phyloP scores from a whole-genome alignment of 164 flowering plant genomes.

The Magnolia changhungtana region DNA sequence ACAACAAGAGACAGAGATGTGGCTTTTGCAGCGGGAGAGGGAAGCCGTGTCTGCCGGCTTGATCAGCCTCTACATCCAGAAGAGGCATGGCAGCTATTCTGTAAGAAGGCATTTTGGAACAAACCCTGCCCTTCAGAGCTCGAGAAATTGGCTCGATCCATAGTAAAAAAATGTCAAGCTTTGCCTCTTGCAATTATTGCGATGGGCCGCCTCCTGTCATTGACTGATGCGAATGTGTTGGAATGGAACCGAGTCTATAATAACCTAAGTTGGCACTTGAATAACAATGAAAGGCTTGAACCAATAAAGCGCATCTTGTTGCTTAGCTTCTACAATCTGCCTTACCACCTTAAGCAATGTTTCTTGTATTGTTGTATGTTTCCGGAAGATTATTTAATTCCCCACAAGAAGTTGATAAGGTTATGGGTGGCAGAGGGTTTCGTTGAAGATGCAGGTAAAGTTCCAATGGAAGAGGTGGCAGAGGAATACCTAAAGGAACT shows the following conservation, averaged over 20 bases:
- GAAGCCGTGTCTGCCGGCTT: not conserved
- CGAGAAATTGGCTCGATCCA: not conserved
- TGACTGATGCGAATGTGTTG: not conserved
- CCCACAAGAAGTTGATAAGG: slow-evolving; percentile 6
- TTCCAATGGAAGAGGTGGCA: slow-evolving; percentile 10
- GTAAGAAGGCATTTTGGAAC: slow-evolving; percentile 16
- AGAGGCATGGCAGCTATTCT: slow-evolving; percentile 30
- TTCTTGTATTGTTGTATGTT: slow-evolving; percentile 24
- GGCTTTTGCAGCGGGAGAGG: not conserved
- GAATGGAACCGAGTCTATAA: slow-evolving; percentile 2
- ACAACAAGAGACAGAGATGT: not conserved
- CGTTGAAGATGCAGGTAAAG: not conserved
- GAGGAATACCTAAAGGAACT: slow-evolving; percentile 17
- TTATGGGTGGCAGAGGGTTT: slow-evolving; percentile 30
- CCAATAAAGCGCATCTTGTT: not conserved
- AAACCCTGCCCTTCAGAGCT: slow-evolving; percentile 4
- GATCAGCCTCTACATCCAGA: slow-evolving; percentile 5
- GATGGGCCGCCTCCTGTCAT: slow-evolving; percentile 10
- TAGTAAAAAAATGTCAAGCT: slow-evolving; percentile 16
- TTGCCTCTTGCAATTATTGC: slow-evolving; percentile 23
- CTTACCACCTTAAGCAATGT: slow-evolving; percentile 13
- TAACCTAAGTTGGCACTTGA: not conserved
- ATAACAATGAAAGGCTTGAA: not conserved
- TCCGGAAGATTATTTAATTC: slow-evolving; percentile 11
- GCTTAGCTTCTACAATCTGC: slow-evolving; percentile 14